Evolutionary conservation across 2,329 filamentous ascomycete genomes (phyloP).

Genomic region (Calonectria leucothoes): DNA sequence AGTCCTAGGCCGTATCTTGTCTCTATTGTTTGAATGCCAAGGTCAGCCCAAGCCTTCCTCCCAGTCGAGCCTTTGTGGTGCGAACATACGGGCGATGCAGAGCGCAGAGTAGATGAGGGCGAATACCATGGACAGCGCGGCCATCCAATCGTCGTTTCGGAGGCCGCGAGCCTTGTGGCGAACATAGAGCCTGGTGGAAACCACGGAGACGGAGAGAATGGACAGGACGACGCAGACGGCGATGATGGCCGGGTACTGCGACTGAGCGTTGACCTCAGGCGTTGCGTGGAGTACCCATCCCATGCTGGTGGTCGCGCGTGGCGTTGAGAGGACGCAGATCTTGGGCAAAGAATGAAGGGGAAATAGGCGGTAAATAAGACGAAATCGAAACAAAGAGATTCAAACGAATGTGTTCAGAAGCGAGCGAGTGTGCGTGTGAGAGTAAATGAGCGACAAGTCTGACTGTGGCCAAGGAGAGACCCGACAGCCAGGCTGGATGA

Average conservation of each 20-base stretch:
- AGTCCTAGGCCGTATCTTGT: conserved; percentile 65
- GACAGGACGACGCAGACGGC: conserved; percentile 60
- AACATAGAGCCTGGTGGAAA: conserved; percentile 55
- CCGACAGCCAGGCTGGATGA: conserved; percentile 1
- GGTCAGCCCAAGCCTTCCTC: not conserved
- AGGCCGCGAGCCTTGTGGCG: conserved; percentile 56
- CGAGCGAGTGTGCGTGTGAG: not conserved
- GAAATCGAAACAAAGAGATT: not conserved
- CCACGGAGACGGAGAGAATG: conserved; percentile 54
- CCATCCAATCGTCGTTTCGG: conserved; percentile 60
- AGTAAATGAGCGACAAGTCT: not conserved
- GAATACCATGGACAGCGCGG: conserved; percentile 55
- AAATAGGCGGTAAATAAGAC: not conserved
- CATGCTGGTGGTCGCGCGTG: conserved; percentile 47
- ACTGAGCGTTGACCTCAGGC: conserved; percentile 57
- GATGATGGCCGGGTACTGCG: conserved; percentile 61
- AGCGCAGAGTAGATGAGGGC: conserved; percentile 61
- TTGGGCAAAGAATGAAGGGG: not conserved
- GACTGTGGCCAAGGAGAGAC: conserved; percentile 7
- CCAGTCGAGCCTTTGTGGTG: not conserved
- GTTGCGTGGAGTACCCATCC: conserved; percentile 63
- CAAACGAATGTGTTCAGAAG: not conserved
- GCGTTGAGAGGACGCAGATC: not conserved
- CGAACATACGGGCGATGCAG: conserved; percentile 60
- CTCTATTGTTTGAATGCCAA: conserved; percentile 48